Base-by-base conservation (phyloP, 2,329 filamentous ascomycete species). In the Pestalotiopsis sp. region DNA sequence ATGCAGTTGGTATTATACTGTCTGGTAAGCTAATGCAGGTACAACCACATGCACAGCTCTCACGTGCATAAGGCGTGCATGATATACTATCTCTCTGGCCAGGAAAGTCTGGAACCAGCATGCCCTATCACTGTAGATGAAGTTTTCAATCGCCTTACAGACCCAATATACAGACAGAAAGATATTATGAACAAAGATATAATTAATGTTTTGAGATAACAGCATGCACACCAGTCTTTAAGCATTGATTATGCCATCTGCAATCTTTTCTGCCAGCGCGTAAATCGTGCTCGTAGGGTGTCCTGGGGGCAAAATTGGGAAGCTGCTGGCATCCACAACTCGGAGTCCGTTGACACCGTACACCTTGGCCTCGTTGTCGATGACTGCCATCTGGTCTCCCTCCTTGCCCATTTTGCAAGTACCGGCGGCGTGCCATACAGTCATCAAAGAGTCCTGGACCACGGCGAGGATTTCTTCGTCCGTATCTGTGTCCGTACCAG, bases 311-410 rank as follows among this genome's bases (percentile, higher is more conserved):
- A 77, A 64, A 17, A 77, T 66, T 0, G 76, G 70, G 39, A 78
- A 76, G 3, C 68, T 69, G 12, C 74, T 76, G 13, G 77, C 76
- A 68, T 80, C 78, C 1, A 79, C 75, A 9, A 80, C 72, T 4
- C 78, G 72, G 61, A 80, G 67, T 0, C 75, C 73, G 2, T 72
- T 65, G 3, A 80, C 75, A 7, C 78, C 77, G 38, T 73, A 70
- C 7, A 79, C 78, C 55, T 72, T 72, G 2, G 76, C 76, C 36
- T 75, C 69, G 25, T 69, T 71, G 60, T 80, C 78, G 17, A 79
- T 74, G n/a, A 79, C 77, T 17, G 78, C 75, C 45, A 71, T 68
- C n/a, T 71, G 69, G 66, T 80, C 78, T 13, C 71, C 71, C 1
- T 58, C 59, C 64, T 72, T 75, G 9, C 77, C 77, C 76, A 79